Base-by-base conservation (phyloP, 2,329 filamentous ascomycete species). In the Phyllosticta capitalensis region DNA sequence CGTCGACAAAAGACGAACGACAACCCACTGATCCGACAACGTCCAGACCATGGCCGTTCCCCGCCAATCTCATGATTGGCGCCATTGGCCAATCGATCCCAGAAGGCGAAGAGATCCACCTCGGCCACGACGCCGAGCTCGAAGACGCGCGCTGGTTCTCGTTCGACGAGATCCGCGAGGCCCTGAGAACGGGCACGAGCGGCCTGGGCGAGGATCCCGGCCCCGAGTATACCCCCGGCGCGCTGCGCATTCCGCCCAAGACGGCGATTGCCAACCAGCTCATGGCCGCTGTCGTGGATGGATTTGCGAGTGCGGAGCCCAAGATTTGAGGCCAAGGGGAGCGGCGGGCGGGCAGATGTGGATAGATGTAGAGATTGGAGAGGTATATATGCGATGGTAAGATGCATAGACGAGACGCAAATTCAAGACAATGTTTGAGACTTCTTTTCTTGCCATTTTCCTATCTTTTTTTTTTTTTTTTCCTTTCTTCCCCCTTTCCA, bases 181-280 rank as follows among this genome's bases (percentile, higher is more conserved):
- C 90, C 1, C 74, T 97, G 69, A 74, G 75, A 60, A 76, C 82
- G 9, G 88, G 89, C 0, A 84, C 84, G 0, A 87, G 84, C 71
- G 81, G 81, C 1, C 69, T 96, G 61, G 88, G 84, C 14, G 86
- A 88, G 50, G 71, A 77, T 1, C 76, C 86, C 1, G 82, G 83
- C 0, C 75, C 81, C 49, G 86, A 81, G 10, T 92, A 91, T 68
- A 87, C 85, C 69, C 84, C 92, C 70, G 91, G 90, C 0, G 83
- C 80, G 3, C 72, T 99, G 76, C 83, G 90, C 59, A 73, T 99
- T 69, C 94, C 94, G 52, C 90, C 91, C 1, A 77, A 80, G 61
- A 95, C 91, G 38, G 92, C 94, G 1, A 97, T 99, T 80, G 94
- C 94, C 17, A 89, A 97, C 72, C 88, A 92, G 71, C 75, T 97